Evolutionary conservation across 2,329 filamentous ascomycete genomes (phyloP).

Genomic region (Monilinia aucupariae): DNA sequence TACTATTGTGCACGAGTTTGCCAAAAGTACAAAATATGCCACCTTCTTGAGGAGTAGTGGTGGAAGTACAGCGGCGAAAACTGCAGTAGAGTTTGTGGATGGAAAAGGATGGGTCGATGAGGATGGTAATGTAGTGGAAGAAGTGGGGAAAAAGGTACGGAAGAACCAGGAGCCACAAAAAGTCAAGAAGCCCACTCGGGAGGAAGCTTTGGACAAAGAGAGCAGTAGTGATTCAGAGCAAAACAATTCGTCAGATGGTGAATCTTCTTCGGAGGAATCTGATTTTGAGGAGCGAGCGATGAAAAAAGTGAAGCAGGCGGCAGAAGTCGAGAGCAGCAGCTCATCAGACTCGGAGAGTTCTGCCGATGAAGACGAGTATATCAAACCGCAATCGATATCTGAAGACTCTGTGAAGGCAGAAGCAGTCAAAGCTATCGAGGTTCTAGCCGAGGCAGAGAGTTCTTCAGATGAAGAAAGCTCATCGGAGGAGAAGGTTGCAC

Average conservation of each 20-base stretch:
- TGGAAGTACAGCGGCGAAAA: slow-evolving; percentile 40
- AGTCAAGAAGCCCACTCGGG: not conserved
- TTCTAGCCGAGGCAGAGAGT: not conserved
- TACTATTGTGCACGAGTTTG: slow-evolving; percentile 80
- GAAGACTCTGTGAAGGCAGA: not conserved
- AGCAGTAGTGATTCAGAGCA: slow-evolving; percentile 18
- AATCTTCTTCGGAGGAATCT: slow-evolving; percentile 17
- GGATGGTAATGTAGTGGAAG: slow-evolving; percentile 69
- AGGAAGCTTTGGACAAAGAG: not conserved
- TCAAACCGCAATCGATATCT: not conserved
- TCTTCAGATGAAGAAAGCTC: not conserved
- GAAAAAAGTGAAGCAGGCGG: slow-evolving; percentile 1
- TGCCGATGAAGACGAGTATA: slow-evolving; percentile 10
- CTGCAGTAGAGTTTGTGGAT: slow-evolving; percentile 65
- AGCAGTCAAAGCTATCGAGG: not conserved
- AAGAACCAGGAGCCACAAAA: slow-evolving; percentile 3
- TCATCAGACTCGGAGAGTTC: slow-evolving; percentile 12
- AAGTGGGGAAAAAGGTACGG: slow-evolving; percentile 27
- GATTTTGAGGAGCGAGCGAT: slow-evolving; percentile 10
- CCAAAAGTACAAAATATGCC: slow-evolving; percentile 75
- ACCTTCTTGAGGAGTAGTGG: slow-evolving; percentile 65
- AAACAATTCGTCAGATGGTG: slow-evolving; percentile 29
- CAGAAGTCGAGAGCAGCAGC: slow-evolving; percentile 1
- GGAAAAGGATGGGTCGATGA: slow-evolving; percentile 85
- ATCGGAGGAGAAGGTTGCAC: not conserved